Evolutionary conservation across 2,329 filamentous ascomycete genomes (phyloP).

Genomic region (Colletotrichum cereale): DNA sequence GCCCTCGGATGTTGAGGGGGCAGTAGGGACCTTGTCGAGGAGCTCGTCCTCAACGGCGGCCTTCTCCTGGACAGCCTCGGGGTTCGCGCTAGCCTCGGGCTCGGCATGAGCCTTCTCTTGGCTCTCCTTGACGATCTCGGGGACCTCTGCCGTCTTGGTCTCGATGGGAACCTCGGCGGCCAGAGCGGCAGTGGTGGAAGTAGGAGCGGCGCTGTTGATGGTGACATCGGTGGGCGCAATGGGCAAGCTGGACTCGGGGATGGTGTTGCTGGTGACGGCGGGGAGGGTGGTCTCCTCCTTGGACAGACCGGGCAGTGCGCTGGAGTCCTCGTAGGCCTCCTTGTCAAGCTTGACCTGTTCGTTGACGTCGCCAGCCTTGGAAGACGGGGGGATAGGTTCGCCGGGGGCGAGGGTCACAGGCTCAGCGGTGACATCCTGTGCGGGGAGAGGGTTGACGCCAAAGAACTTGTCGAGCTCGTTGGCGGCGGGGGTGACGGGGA

Average conservation of each 20-base stretch:
- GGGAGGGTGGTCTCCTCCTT: conserved; percentile 57
- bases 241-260: conserved; percentile 86
- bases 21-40: conserved; percentile 73
- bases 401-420: conserved; percentile 84
- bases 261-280: conserved; percentile 71
- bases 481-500: conserved; percentile 75
- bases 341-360: conserved; percentile 82
- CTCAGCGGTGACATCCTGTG: conserved; percentile 76
- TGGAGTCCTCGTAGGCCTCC: conserved; percentile 87
- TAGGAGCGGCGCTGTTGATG: conserved; percentile 65
- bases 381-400: conserved; percentile 80
- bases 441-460: conserved; percentile 72
- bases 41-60: conserved; percentile 78
- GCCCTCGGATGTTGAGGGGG: conserved; percentile 69
- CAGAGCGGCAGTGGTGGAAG: conserved; percentile 76
- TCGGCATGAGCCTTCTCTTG: conserved; percentile 73
- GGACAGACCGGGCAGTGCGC: conserved; percentile 68
- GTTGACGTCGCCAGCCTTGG: conserved; percentile 77
- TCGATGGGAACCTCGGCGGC: conserved; percentile 78
- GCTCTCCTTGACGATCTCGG: conserved; percentile 77
- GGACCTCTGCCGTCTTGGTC: conserved; percentile 63
- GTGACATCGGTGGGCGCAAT: conserved; percentile 62
- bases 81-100: conserved; percentile 77
- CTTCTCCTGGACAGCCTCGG: conserved; percentile 78
- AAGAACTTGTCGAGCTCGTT: conserved; percentile 65